phyloP scores from a whole-genome alignment of 805 yeast genomes.

The Tetrapisispora pingtungensis region DNA sequence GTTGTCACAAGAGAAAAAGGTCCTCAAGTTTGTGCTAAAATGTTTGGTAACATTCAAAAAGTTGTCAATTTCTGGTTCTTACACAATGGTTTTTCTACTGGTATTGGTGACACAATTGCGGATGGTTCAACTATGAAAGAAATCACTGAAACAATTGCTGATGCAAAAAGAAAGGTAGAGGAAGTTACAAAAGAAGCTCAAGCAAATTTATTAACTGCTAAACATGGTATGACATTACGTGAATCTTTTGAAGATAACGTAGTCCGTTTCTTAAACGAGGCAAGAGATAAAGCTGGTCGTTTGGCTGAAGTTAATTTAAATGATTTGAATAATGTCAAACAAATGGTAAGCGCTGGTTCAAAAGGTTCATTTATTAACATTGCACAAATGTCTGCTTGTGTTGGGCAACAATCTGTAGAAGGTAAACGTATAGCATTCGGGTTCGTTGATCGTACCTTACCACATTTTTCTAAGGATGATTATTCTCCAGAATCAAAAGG shows the following conservation, averaged over 20 bases:
- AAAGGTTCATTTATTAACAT: slow-evolving; percentile 98
- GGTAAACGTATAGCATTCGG: slow-evolving; percentile 99
- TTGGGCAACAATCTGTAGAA: slow-evolving; percentile 98
- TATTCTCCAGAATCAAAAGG: slow-evolving; percentile 98
- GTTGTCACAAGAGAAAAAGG: slow-evolving; percentile 98
- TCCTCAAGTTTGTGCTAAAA: slow-evolving; percentile 74
- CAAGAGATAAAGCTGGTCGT: slow-evolving; percentile 98
- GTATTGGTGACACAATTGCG: slow-evolving; percentile 99
- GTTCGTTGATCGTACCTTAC: slow-evolving; percentile 89
- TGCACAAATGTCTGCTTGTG: slow-evolving; percentile 99
- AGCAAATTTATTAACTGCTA: slow-evolving; percentile 76
- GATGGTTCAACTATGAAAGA: slow-evolving; percentile 93
- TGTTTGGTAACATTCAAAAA: slow-evolving; percentile 88
- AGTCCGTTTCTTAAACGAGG: slow-evolving; percentile 88
- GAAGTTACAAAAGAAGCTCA: slow-evolving; percentile 90
- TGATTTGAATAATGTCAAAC: slow-evolving; percentile 91
- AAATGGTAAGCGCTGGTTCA: slow-evolving; percentile 98
- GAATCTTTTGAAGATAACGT: slow-evolving; percentile 98
- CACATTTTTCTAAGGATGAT: slow-evolving; percentile 97
- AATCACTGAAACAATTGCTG: slow-evolving; percentile 85
- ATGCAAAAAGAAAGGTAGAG: slow-evolving; percentile 90
- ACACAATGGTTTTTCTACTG: slow-evolving; percentile 95
- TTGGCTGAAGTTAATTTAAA: slow-evolving; percentile 95
- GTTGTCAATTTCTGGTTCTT: slow-evolving; percentile 94
- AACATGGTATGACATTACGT: slow-evolving; percentile 99